A percentile compares a stretch with the other conserved stretches of the same genome.
These are phyloP conservation scores for Harringtonia lauricola DNA, from an alignment of 2,329 filamentous ascomycete genomes.

Conservation along the genomic window DNA sequence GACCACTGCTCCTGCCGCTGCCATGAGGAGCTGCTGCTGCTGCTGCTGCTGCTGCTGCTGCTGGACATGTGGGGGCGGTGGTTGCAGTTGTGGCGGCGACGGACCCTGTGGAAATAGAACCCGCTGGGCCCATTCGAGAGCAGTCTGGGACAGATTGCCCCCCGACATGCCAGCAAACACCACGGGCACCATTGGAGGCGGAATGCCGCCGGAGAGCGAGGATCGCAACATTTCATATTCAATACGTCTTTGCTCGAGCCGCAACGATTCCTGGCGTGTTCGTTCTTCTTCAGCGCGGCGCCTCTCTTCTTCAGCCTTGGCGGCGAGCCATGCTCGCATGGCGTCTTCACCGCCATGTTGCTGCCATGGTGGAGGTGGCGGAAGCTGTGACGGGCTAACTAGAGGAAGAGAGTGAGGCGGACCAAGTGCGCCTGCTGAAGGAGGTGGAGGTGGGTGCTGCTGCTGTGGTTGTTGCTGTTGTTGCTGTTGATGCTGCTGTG, in stretches of 20 bases:
- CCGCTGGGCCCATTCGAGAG: conserved; percentile 59
- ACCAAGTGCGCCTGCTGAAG: neutral
- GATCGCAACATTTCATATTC: conserved; percentile 64
- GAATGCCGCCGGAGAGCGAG: conserved; percentile 58
- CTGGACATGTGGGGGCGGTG: conserved; percentile 13
- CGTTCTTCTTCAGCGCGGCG: conserved; percentile 66
- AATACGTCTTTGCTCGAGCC: conserved; percentile 60
- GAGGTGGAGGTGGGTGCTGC: neutral
- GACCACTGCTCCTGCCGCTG: conserved; percentile 14
- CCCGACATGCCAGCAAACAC: conserved; percentile 65
- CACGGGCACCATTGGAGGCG: conserved; percentile 62
- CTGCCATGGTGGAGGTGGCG: conserved; percentile 12
- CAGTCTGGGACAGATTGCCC: conserved; percentile 46
- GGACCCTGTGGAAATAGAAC: conserved; percentile 37
- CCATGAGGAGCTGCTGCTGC: conserved; percentile 28
- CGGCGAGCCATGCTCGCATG: conserved; percentile 60
- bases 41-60: conserved; percentile 35
- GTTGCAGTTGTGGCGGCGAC: conserved; percentile 1
- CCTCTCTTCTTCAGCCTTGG: conserved; percentile 64
- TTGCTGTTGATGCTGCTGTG: neutral
- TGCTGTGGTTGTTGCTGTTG: neutral
- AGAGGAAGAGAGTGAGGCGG: conserved; percentile 15
- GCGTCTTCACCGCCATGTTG: conserved; percentile 55
- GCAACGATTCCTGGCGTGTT: conserved; percentile 50
- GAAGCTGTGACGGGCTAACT: conserved; percentile 8